Evolutionary conservation across 768 basidiomycete genomes (phyloP).

Genomic region (Termitomyces bulborhizus): DNA sequence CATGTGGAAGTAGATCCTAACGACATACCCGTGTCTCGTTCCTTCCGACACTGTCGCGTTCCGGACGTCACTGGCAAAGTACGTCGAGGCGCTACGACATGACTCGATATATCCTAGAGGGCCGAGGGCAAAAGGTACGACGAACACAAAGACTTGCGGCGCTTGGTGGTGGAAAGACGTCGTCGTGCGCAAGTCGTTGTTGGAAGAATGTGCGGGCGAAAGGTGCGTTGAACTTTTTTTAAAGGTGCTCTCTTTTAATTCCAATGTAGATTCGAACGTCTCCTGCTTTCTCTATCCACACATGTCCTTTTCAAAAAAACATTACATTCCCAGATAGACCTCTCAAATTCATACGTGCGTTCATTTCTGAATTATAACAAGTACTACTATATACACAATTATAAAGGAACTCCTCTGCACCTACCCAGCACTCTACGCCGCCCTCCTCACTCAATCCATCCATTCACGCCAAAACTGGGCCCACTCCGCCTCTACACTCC

Average conservation of each 20-base stretch:
- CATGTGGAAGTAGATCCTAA: constrained; percentile 28
- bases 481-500: constrained; percentile 27
- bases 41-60: constrained; percentile 49
- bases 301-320: constrained; percentile 37
- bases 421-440: constrained; percentile 29
- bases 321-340: constrained; percentile 9
- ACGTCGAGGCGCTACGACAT: constrained; percentile 41
- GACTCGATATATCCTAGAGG: constrained; percentile 23
- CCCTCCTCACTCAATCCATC: constrained; percentile 24
- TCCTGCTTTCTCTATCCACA: constrained; percentile 46
- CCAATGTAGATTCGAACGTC: constrained; percentile 39
- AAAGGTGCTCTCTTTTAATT: too few species aligned
- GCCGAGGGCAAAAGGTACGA: constrained; percentile 10
- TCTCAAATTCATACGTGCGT: constrained; percentile 15
- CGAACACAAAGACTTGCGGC: background rate
- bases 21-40: constrained; percentile 45
- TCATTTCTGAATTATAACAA: background rate
- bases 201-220: constrained; percentile 50
- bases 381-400: too few species aligned
- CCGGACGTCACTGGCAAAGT: constrained; percentile 44
- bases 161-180: constrained; percentile 55
- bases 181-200: constrained; percentile 45
- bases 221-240: constrained; percentile 23
- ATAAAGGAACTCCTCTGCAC: constrained; percentile 21
- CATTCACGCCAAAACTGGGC: constrained; percentile 28